phyloP scores from a whole-genome alignment of 345 rosid species.

The Eucalyptus fibrosa region DNA sequence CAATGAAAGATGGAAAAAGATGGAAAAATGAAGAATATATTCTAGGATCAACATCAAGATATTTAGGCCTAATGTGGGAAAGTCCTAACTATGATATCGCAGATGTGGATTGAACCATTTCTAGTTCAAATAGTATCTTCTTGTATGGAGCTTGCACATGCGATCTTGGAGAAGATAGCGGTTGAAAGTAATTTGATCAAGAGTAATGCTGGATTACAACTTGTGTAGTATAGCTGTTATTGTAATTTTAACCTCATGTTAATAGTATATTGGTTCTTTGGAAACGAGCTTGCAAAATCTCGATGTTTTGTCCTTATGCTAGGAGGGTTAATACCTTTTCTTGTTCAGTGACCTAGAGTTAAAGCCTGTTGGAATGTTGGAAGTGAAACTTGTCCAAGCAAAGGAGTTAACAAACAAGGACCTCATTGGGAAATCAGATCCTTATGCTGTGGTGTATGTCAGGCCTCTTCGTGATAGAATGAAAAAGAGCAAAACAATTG shows the following conservation, averaged over 20 bases:
- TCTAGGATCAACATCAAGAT: background rate
- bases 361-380: constrained; percentile 82
- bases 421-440: constrained; percentile 94
- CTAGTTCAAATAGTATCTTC: background rate
- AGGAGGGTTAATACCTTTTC: background rate
- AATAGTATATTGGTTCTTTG: background rate
- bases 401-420: constrained; percentile 90
- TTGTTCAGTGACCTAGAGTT: constrained; percentile 77
- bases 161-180: background rate
- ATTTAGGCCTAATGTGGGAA: background rate
- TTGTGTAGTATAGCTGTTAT: background rate
- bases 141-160: background rate
- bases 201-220: background rate
- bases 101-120: background rate
- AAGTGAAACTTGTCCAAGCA: constrained; percentile 99
- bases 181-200: background rate
- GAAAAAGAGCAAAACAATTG: constrained; percentile 78
- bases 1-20: background rate
- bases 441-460: constrained; percentile 64
- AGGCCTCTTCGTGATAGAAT: constrained; percentile 77
- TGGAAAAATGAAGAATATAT: background rate
- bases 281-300: background rate
- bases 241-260: background rate
- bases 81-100: background rate
- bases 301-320: background rate